Evolutionary conservation across 2,329 filamentous ascomycete species (phyloP).

Genomic region (Fusarium luffae): DNA sequence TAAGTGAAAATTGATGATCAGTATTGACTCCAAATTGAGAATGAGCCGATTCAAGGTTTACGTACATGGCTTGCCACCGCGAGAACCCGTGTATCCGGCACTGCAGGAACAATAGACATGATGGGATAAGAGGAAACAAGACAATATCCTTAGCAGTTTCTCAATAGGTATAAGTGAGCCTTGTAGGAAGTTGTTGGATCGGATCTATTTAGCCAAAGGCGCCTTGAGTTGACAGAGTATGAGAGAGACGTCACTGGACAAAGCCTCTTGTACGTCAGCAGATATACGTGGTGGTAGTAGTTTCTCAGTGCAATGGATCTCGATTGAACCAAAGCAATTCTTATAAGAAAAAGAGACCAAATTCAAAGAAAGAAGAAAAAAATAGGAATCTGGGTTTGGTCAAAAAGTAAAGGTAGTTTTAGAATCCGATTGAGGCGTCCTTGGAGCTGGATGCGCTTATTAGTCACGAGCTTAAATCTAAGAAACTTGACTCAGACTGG

Average conservation of each 20-base stretch:
- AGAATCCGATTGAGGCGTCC: slow-evolving; percentile 9
- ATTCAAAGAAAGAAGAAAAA: background rate
- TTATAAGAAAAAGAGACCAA: background rate
- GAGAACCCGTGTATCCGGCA: slow-evolving; percentile 76
- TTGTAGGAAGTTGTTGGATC: background rate
- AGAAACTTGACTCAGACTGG: slow-evolving; percentile 6
- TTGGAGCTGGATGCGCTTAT: slow-evolving; percentile 20
- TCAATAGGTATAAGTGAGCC: background rate
- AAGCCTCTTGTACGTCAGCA: slow-evolving; percentile 20
- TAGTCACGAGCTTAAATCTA: slow-evolving; percentile 27
- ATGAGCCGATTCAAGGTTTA: slow-evolving; percentile 56
- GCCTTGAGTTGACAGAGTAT: background rate
- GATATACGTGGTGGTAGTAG: background rate
- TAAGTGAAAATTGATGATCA: slow-evolving; percentile 24
- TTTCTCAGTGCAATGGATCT: background rate
- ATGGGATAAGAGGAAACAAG: background rate
- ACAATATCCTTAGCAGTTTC: background rate
- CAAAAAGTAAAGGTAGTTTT: background rate
- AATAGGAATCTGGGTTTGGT: background rate
- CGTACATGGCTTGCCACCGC: slow-evolving; percentile 97
- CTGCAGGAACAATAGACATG: slow-evolving; percentile 42
- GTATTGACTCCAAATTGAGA: slow-evolving; percentile 1
- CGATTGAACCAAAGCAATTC: background rate
- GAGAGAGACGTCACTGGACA: slow-evolving; percentile 30
- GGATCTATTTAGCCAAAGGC: background rate